Base-by-base conservation (phyloP, 768 basidiomycete genomes). In the Tulasnella sp. region DNA sequence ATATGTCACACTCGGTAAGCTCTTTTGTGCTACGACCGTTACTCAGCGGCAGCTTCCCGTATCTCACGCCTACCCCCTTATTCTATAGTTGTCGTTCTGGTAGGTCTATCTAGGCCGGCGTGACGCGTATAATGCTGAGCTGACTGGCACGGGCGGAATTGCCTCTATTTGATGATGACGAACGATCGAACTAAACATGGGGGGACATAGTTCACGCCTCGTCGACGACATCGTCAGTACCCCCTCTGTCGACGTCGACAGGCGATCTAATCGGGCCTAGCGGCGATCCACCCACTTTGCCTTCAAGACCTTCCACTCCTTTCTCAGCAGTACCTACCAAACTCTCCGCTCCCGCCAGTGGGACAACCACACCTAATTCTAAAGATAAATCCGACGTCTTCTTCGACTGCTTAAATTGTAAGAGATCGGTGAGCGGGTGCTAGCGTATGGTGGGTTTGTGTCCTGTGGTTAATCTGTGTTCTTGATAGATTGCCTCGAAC, bases 321-420 rank as follows among this genome's bases (percentile, higher is more conserved):
- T 32, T 49, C 23, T 29, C 23, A 23, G 1, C 29, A 23, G 1
- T 19, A n/a, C n/a, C n/a, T 34, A 17, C 31, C 23, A 49, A 23
- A 17, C 32, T 19, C 14, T 23, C 32, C 14, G 17, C 32, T 23
- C 23, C 45, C 23, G 37, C 56, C 23, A 57, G 42, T 11, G 46
- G 56, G 14, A 48, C 29, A 12, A 49, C 48, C 23, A 51, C 35
- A 19, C 35, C 48, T 12, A 50, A 31, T 27, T 57, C 57, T 11
- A 58, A 58, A 41, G 46, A 49, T 37, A 43, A 41, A 37, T 43
- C 41, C 14, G 42, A 57, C 23, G 37, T 57, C n/a, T 46, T 49
- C 21, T 52, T 58, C 41, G 57, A 58, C 48, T 58, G 57, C n/a
- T 27, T 41, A 39, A 51, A 50, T 23, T 58, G 57, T 29, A 19